A percentile compares a stretch with the other conserved stretches of the same genome.
These are phyloP conservation scores for Cercophora samala DNA, from an alignment of 495 filamentous ascomycete genomes.

Conservation along the genomic window DNA sequence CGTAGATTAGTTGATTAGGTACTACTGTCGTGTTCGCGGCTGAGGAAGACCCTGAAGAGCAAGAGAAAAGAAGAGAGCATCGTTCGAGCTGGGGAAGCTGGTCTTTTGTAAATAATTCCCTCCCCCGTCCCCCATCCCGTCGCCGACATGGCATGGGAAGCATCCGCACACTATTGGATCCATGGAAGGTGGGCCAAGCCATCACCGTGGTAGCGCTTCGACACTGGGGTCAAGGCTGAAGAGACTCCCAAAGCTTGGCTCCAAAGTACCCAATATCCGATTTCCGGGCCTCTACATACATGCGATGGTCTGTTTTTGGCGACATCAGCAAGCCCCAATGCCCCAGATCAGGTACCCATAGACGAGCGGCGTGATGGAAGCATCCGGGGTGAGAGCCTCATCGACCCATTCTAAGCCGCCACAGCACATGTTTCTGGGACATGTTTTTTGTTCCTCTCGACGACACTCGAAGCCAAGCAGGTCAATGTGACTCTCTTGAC, in stretches of 20 bases:
- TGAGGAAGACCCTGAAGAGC: slow-evolving; percentile 6
- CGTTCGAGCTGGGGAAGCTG: slow-evolving; percentile 2
- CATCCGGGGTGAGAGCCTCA: background rate
- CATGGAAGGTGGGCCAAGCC: slow-evolving; percentile 2
- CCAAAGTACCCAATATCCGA: background rate
- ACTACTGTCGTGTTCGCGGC: slow-evolving; percentile 1
- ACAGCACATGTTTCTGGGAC: slow-evolving; percentile 1
- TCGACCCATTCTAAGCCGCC: background rate
- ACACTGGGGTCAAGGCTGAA: background rate
- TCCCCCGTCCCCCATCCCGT: background rate
- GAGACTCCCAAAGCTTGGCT: background rate
- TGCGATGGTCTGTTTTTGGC: background rate
- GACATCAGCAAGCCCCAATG: background rate
- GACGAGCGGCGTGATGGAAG: background rate
- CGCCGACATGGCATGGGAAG: background rate
- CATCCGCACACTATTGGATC: slow-evolving; percentile 5
- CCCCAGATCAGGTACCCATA: background rate
- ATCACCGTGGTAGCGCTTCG: slow-evolving; percentile 1
- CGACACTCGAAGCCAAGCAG: background rate
- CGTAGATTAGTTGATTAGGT: slow-evolving; percentile 9
- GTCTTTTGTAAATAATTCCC: background rate
- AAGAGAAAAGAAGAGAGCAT: background rate
- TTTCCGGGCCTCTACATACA: background rate
- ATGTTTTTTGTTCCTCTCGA: background rate
- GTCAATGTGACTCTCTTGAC: background rate